Base-by-base conservation (phyloP, 148 eudicot species). In the Fallopia convolvulus region DNA sequence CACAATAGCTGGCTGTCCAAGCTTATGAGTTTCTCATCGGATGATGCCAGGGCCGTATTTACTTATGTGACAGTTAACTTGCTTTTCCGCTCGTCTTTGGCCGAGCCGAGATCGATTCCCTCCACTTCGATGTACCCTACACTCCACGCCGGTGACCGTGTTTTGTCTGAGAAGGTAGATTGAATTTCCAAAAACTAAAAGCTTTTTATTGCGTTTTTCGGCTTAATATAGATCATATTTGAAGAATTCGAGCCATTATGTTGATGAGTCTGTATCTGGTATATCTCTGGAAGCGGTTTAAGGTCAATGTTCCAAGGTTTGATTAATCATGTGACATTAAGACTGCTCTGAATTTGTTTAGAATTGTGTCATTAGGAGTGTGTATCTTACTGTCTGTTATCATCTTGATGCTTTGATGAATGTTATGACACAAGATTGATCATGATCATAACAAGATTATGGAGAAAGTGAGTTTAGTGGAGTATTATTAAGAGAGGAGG, bases 161-260 rank as follows among this genome's bases (percentile, higher is more conserved):
- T 93, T 63, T 77, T 93, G 30, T 91, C 97, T 0, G 98, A 93
- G 85, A 93, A 93, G 98, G 98, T 93, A 89, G 73, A 30, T 74
- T 10, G 0, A 6, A 14, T 33, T 33, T 14, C 46, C 72, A 15
- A 68, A 68, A 36, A 4, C 18, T 58, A 23, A 10, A 33, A 8
- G 6, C 39, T 12, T 63, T 26, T 12, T 14, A 68, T 61, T 61
- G 70, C 30, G 39, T 30, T 61, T 61, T 5, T 61, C 17, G 56
- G 4, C 5, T 14, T 52, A 52, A 52, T 52, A 14, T 12, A 10
- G 50, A 11, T 48, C 14, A 48, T 48, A 11, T 23, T 2, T 61
- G 68, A 3, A 7, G 72, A 26, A 2, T 61, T 8, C 3, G 4
- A 15, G 50, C 7, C 10, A 47, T 47, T 47, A 12, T 12, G 13